Conservation (phyloP, 208 protist species). For the Herpetomonas samuelpessoai region DNA sequence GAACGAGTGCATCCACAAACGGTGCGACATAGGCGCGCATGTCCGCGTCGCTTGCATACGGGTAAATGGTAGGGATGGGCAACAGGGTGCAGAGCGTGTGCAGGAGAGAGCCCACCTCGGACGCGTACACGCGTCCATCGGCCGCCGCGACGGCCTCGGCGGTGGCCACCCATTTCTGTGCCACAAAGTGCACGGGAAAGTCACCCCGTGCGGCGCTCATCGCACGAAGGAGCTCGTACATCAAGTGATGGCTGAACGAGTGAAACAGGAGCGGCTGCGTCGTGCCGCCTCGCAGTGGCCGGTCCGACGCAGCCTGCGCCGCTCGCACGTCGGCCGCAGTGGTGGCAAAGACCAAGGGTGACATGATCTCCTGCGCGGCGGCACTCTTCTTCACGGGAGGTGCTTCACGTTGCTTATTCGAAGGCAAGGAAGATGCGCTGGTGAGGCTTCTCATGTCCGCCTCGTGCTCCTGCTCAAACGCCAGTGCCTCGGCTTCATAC, state of each 20-base stretch:
- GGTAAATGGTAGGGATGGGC: constrained; percentile 67
- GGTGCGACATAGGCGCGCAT: constrained; percentile 44
- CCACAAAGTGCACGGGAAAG: constrained; percentile 39
- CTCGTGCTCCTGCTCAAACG: constrained; percentile 18
- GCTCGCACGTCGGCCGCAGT: not conserved
- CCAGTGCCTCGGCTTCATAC: constrained; percentile 15
- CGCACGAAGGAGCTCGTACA: constrained; percentile 49
- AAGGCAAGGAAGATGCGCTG: not conserved
- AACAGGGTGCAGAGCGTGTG: constrained; percentile 60
- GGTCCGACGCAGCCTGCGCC: not conserved
- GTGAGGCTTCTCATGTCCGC: not conserved
- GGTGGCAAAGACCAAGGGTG: constrained; percentile 10
- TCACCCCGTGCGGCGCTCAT: constrained; percentile 63
- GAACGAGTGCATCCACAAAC: constrained; percentile 52
- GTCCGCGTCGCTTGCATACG: constrained; percentile 64
- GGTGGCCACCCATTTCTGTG: constrained; percentile 32
- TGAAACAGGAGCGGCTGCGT: constrained; percentile 22
- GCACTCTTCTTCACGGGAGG: too few species aligned
- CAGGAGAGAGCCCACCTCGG: constrained; percentile 67
- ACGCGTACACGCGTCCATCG: constrained; percentile 25
- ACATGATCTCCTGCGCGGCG: not conserved
- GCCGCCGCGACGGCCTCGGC: constrained; percentile 16
- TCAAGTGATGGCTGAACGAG: constrained; percentile 67
- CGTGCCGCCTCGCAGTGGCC: not conserved
- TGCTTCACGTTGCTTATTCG: too few species aligned